phyloP scores from a whole-genome alignment of 805 yeast species.

The Millerozyma acaciae region DNA sequence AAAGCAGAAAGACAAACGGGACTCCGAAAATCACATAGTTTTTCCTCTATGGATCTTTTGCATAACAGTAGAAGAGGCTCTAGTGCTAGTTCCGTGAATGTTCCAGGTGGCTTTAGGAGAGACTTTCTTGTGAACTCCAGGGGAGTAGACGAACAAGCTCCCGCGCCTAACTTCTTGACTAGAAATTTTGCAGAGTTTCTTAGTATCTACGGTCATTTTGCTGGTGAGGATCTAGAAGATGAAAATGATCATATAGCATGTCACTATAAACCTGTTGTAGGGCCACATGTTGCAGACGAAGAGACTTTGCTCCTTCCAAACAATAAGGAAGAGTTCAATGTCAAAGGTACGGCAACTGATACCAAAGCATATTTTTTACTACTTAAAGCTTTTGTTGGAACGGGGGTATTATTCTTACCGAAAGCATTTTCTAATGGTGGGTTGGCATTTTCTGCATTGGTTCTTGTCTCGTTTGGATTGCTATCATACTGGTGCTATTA shows the following conservation, averaged over 20 bases:
- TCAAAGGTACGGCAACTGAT: conserved; percentile 67
- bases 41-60: conserved; percentile 20
- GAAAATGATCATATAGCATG: conserved; percentile 54
- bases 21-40: conserved; percentile 17
- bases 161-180: conserved; percentile 50
- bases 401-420: conserved; percentile 70
- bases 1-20: conserved; percentile 12
- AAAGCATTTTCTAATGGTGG: conserved; percentile 75
- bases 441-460: conserved; percentile 49
- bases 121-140: conserved; percentile 51
- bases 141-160: conserved; percentile 11
- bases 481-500: conserved; percentile 79
- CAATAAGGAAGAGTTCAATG: conserved; percentile 17
- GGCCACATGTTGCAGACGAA: conserved; percentile 22
- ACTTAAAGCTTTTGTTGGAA: conserved; percentile 72
- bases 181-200: conserved; percentile 74
- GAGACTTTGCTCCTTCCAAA: conserved; percentile 25
- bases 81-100: conserved; percentile 62
- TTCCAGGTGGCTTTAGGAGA: conserved; percentile 82
- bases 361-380: conserved; percentile 66
- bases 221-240: conserved; percentile 77
- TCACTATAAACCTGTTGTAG: conserved; percentile 30
- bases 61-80: conserved; percentile 49
- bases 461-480: conserved; percentile 57
- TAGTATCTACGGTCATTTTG: conserved; percentile 80